These are phyloP conservation scores for Picea abies DNA, from an alignment of 83 land plant species.

Conservation along the genomic window DNA sequence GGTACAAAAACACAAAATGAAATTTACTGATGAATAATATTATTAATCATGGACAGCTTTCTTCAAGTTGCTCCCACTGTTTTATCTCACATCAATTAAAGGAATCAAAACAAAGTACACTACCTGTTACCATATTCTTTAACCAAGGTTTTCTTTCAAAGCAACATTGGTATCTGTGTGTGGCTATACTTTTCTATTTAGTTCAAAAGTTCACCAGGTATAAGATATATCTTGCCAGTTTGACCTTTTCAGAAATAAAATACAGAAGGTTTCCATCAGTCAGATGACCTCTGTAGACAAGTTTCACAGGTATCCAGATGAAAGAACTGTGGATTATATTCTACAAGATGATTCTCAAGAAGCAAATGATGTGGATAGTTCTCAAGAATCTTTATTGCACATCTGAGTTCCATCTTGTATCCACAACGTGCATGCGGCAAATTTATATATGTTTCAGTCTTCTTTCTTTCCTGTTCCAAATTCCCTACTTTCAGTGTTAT, in stretches of 20 bases:
- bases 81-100: background rate
- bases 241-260: background rate
- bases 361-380: background rate
- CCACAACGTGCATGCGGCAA: background rate
- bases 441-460: background rate
- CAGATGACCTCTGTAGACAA: no score
- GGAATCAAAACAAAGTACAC: background rate
- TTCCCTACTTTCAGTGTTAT: conserved; percentile 3
- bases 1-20: background rate
- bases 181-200: background rate
- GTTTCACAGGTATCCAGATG: background rate
- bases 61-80: background rate
- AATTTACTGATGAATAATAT: background rate
- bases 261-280: background rate
- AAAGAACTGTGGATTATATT: background rate
- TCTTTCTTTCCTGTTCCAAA: background rate
- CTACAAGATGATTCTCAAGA: no score
- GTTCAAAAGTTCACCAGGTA: background rate
- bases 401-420: background rate
- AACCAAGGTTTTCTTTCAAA: conserved; percentile 4
- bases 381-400: background rate
- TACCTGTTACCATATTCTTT: background rate
- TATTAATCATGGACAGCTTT: background rate
- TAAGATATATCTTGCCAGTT: background rate
- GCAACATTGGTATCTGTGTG: background rate